Evolutionary conservation across 2,329 filamentous ascomycete species (phyloP).

Genomic region (Fusarium mangiferae): DNA sequence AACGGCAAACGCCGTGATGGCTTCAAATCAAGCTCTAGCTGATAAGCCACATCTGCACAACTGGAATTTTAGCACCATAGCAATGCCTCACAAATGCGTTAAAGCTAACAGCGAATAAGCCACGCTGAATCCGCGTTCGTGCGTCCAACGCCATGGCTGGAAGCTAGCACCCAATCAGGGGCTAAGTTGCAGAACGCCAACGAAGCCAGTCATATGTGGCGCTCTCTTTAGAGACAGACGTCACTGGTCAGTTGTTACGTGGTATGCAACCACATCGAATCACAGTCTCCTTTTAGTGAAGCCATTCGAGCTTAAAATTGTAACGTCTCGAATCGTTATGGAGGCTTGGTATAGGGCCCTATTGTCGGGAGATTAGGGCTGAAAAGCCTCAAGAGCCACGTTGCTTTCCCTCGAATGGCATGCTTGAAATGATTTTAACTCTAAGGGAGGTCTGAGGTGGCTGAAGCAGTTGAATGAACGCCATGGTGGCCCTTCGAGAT

Average conservation of each 20-base stretch:
- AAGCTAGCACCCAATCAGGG: background rate
- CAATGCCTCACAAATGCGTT: conserved; percentile 4
- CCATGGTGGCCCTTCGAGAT: background rate
- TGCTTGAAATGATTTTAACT: background rate
- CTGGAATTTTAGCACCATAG: background rate
- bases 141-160: background rate
- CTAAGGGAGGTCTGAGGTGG: background rate
- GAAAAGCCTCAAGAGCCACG: background rate
- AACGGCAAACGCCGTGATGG: background rate
- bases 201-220: conserved; percentile 15
- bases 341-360: background rate
- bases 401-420: background rate
- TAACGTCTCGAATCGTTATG: background rate
- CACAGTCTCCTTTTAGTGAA: background rate
- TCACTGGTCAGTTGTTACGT: background rate
- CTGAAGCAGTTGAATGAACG: background rate
- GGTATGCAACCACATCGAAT: background rate
- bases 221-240: background rate
- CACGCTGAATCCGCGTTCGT: background rate
- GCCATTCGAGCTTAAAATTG: background rate
- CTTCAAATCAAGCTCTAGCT: background rate
- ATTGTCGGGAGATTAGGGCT: background rate
- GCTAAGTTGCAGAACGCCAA: background rate
- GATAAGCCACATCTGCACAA: background rate
- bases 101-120: background rate